These are phyloP conservation scores for Pyrenochaeta sp. DNA, from an alignment of 2,329 filamentous ascomycete genomes.

Conservation along the genomic window DNA sequence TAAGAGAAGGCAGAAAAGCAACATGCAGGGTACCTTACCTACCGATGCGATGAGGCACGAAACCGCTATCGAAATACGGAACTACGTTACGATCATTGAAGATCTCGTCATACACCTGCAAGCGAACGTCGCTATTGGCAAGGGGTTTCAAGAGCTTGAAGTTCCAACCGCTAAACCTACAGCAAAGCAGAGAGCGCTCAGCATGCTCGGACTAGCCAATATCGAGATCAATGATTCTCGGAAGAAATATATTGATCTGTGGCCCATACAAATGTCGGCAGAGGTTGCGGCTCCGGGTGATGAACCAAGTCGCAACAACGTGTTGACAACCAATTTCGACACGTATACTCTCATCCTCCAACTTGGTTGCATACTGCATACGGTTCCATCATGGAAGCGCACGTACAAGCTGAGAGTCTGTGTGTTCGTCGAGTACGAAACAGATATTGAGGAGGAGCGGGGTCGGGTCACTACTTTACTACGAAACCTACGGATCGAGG, in stretches of 20 bases:
- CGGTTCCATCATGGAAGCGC: slow-evolving; percentile 81
- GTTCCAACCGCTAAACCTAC: slow-evolving; percentile 62
- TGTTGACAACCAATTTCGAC: slow-evolving; percentile 89
- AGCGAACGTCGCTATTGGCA: slow-evolving; percentile 85
- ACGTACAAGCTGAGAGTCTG: slow-evolving; percentile 77
- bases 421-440: slow-evolving; percentile 90
- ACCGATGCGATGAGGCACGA: slow-evolving; percentile 75
- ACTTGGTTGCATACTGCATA: slow-evolving; percentile 83
- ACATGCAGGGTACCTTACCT: slow-evolving; percentile 68
- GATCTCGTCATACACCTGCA: slow-evolving; percentile 80
- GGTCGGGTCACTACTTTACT: slow-evolving; percentile 76
- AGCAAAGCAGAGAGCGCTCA: slow-evolving; percentile 34
- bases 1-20: slow-evolving; percentile 56
- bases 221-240: slow-evolving; percentile 63
- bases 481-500: slow-evolving; percentile 82
- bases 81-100: slow-evolving; percentile 83
- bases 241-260: slow-evolving; percentile 85
- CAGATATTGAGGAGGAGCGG: slow-evolving; percentile 80
- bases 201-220: slow-evolving; percentile 32
- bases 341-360: slow-evolving; percentile 90
- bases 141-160: slow-evolving; percentile 80
- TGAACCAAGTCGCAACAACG: slow-evolving; percentile 60
- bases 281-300: slow-evolving; percentile 69
- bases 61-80: slow-evolving; percentile 72
- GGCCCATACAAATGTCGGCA: slow-evolving; percentile 94